phyloP scores from a whole-genome alignment of 2,329 filamentous ascomycete species.

The Grosmannia serpens region DNA sequence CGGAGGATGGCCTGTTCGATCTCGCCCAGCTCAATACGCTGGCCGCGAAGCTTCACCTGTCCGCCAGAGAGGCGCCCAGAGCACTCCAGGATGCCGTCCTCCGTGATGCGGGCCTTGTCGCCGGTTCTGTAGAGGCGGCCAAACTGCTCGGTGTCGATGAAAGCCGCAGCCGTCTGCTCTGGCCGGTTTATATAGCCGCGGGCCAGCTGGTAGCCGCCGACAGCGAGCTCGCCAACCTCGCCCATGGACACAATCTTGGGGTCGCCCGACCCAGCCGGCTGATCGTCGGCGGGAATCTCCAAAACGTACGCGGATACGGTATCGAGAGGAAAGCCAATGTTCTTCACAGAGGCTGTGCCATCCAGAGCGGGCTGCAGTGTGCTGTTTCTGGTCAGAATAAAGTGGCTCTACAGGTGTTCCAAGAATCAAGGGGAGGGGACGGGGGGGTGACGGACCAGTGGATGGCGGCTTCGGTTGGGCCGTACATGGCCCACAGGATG shows the following conservation, averaged over 20 bases:
- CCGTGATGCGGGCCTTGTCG: slow-evolving; percentile 61
- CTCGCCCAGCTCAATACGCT: slow-evolving; percentile 71
- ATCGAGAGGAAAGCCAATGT: slow-evolving; percentile 67
- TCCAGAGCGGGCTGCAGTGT: slow-evolving; percentile 58
- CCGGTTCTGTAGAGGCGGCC: slow-evolving; percentile 74
- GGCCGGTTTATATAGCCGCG: slow-evolving; percentile 70
- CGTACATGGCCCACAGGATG: slow-evolving; percentile 87
- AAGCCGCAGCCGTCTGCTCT: slow-evolving; percentile 61
- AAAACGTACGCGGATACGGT: slow-evolving; percentile 72
- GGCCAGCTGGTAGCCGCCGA: slow-evolving; percentile 73
- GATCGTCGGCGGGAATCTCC: slow-evolving; percentile 27
- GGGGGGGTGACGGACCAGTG: slow-evolving; percentile 45
- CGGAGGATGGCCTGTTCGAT: slow-evolving; percentile 59
- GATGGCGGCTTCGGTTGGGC: slow-evolving; percentile 83
- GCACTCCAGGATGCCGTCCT: slow-evolving; percentile 66
- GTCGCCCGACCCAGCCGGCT: not conserved
- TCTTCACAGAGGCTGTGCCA: slow-evolving; percentile 44
- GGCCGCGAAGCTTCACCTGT: slow-evolving; percentile 79
- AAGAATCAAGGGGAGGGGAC: not conserved
- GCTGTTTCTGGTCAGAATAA: slow-evolving; percentile 24
- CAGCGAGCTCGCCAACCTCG: slow-evolving; percentile 64
- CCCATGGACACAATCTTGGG: slow-evolving; percentile 46
- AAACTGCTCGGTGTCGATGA: slow-evolving; percentile 49
- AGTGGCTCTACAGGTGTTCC: no score
- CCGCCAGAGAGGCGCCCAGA: slow-evolving; percentile 68